A percentile compares a stretch with the other conserved stretches of the same genome.
Evolutionary conservation across 768 basidiomycete species (phyloP).

Genomic region (Ramaria rubella): DNA sequence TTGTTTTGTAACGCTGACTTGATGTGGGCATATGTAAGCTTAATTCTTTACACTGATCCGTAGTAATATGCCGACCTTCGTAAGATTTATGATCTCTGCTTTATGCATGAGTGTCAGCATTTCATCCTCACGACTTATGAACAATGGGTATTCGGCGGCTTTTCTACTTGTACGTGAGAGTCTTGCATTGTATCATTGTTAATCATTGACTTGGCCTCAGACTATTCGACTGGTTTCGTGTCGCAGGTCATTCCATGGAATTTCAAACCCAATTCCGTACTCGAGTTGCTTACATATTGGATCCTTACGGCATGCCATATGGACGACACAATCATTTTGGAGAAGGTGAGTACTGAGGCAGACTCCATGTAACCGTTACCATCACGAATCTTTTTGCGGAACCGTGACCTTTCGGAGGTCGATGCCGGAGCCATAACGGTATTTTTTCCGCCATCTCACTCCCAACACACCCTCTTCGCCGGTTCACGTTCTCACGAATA

Average conservation of each 20-base stretch:
- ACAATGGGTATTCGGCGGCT: constrained; percentile 5
- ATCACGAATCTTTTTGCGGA: not conserved
- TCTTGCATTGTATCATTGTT: not conserved
- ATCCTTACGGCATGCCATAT: not conserved
- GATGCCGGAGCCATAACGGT: not conserved
- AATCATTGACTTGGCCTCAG: not conserved
- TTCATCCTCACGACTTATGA: constrained; percentile 7
- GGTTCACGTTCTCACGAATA: not conserved
- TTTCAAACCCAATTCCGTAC: not conserved
- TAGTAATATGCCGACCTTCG: not conserved
- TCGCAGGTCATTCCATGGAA: not conserved
- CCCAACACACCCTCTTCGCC: not conserved
- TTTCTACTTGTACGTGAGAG: constrained; percentile 1
- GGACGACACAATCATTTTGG: not conserved
- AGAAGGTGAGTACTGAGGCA: not conserved
- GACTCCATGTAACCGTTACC: not conserved
- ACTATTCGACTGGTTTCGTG: not conserved
- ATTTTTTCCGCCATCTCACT: not conserved
- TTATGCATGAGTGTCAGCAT: not conserved
- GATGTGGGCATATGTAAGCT: constrained; percentile 9
- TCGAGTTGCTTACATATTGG: constrained; percentile 9
- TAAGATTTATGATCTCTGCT: constrained; percentile 5
- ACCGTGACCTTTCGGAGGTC: not conserved
- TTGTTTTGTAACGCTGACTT: not conserved
- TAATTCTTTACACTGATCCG: not conserved